These are phyloP conservation scores for Cucurbita ficifolia DNA, from an alignment of 306 rosid species.

Conservation along the genomic window DNA sequence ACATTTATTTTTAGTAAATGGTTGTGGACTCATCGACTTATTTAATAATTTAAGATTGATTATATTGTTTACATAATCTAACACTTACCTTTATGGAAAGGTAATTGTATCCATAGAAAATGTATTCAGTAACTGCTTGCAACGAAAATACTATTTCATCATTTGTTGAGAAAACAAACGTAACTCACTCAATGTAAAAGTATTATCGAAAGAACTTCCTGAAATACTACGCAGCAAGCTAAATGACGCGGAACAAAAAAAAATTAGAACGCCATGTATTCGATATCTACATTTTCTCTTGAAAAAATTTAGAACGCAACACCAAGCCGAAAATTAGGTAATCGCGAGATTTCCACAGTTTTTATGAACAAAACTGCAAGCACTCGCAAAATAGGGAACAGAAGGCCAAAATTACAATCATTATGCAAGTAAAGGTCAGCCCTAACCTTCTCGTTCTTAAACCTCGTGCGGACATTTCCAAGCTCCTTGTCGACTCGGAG, in stretches of 20 bases:
- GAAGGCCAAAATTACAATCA: not conserved
- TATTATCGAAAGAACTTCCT: too few relatives aligned
- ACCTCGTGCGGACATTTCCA: constrained; percentile 93
- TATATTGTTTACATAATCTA: not conserved
- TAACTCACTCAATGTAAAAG: not conserved
- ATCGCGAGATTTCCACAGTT: not conserved
- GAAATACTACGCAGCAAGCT: not conserved
- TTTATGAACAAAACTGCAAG: not conserved
- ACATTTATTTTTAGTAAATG: not conserved
- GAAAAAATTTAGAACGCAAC: not conserved
- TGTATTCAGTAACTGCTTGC: not conserved
- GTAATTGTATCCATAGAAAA: not conserved
- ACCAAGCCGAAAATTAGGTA: not conserved
- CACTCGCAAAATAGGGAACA: not conserved
- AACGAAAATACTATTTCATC: not conserved
- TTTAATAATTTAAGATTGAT: not conserved
- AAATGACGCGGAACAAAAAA: not conserved
- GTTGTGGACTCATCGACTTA: not conserved
- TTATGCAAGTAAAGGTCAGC: not conserved
- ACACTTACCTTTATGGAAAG: not conserved
- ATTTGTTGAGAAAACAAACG: not conserved
- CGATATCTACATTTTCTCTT: not conserved
- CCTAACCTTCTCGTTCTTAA: constrained; percentile 96
- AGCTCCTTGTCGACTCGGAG: constrained; percentile 96
- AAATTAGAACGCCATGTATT: not conserved